These are phyloP conservation scores for Salvia splendens DNA, from an alignment of 257 asterid genomes.

Conservation along the genomic window DNA sequence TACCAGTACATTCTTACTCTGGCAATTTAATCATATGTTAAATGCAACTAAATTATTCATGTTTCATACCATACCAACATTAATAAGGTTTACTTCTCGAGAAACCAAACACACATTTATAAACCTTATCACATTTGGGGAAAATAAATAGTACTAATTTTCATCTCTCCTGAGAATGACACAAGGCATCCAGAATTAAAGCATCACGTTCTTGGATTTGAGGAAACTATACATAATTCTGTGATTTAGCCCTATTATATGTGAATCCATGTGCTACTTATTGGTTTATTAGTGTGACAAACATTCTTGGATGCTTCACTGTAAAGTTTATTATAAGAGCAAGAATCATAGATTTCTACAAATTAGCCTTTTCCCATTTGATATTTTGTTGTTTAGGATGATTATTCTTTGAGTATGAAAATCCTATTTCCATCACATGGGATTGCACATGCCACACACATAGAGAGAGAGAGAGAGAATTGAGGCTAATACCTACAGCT, in stretches of 20 bases:
- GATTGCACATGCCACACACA: conserved; percentile 30
- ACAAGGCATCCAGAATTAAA: conserved; percentile 22
- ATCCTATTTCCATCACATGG: conserved; percentile 33
- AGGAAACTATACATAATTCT: neutral
- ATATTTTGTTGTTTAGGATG: too few species aligned
- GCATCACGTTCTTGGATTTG: conserved; percentile 14
- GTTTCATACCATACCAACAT: conserved; percentile 13
- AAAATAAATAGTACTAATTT: neutral
- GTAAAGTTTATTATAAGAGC: conserved; percentile 14
- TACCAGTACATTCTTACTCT: neutral
- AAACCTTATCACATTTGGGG: conserved; percentile 1
- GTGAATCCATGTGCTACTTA: conserved; percentile 30
- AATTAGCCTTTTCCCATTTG: conserved; percentile 10
- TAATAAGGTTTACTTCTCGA: neutral
- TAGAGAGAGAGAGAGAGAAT: too few species aligned
- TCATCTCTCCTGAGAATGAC: conserved; percentile 3
- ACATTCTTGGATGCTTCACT: conserved; percentile 30
- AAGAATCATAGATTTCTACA: conserved; percentile 11
- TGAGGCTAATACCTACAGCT: conserved; percentile 22
- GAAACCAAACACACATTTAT: neutral
- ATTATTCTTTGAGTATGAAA: neutral
- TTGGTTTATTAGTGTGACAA: conserved; percentile 13
- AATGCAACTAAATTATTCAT: conserved; percentile 30
- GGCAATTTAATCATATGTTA: conserved; percentile 15
- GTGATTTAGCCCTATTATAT: conserved; percentile 7